These are phyloP conservation scores for Eutrema salsugineum DNA, from an alignment of 441 rosid species.

Conservation along the genomic window DNA sequence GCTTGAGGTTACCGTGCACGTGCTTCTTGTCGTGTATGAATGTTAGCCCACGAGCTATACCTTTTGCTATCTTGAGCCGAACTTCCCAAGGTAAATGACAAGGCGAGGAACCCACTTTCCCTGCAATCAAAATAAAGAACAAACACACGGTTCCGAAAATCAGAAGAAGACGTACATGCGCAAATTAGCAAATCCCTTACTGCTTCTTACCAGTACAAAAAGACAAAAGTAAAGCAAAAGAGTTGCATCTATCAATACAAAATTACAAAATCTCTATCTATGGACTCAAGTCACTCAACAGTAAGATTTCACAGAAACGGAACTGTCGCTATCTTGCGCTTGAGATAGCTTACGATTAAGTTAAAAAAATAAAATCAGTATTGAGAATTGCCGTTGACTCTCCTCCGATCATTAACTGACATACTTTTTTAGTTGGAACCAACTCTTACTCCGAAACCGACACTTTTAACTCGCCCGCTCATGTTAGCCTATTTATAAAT, in stretches of 20 bases:
- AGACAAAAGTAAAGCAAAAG: constrained; percentile 18
- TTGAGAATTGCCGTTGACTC: constrained; percentile 42
- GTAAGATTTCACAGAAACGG: constrained; percentile 10
- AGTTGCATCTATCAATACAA: constrained; percentile 19
- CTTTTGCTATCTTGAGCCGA: constrained; percentile 73
- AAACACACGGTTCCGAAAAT: not conserved
- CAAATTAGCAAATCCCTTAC: constrained; percentile 19
- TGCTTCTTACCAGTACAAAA: constrained; percentile 3
- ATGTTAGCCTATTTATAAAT: constrained; percentile 8
- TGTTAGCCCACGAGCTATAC: constrained; percentile 73
- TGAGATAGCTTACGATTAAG: constrained; percentile 32
- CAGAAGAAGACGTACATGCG: not conserved
- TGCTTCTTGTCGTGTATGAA: constrained; percentile 84
- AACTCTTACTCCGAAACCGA: constrained; percentile 45
- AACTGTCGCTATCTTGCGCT: constrained; percentile 34
- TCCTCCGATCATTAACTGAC: constrained; percentile 46
- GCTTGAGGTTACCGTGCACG: constrained; percentile 82
- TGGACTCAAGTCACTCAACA: constrained; percentile 14
- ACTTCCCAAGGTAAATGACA: constrained; percentile 81
- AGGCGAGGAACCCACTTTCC: constrained; percentile 80
- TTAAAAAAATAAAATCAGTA: not conserved
- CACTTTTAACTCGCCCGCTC: constrained; percentile 13
- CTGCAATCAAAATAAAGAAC: constrained; percentile 29
- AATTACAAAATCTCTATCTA: constrained; percentile 18
- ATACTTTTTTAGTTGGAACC: constrained; percentile 39